Conservation (phyloP, 2,329 filamentous ascomycete genomes). For the Aspergillus tanneri region DNA sequence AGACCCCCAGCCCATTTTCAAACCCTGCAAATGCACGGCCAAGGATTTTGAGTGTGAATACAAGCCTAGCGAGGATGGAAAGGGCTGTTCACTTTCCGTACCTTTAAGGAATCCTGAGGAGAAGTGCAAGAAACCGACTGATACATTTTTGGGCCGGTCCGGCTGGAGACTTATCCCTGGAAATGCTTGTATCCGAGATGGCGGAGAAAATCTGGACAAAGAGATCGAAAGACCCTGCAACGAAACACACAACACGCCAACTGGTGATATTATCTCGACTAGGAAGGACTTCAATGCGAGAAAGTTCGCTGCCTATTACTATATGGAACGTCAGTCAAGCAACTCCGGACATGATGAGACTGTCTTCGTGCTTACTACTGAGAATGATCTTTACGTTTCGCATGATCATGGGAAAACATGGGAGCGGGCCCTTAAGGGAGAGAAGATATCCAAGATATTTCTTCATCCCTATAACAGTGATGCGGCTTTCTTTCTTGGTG, state of each 20-base stretch:
- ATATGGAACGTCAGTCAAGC: slow-evolving; percentile 73
- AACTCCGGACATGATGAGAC: slow-evolving; percentile 71
- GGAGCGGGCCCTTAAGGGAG: slow-evolving; percentile 67
- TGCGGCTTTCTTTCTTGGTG: slow-evolving; percentile 80
- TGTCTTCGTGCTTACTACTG: slow-evolving; percentile 59
- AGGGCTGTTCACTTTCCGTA: slow-evolving; percentile 66
- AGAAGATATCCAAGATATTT: slow-evolving; percentile 68
- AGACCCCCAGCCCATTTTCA: slow-evolving; percentile 67
- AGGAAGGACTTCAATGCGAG: slow-evolving; percentile 63
- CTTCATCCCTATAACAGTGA: slow-evolving; percentile 82
- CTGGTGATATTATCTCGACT: slow-evolving; percentile 65
- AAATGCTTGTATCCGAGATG: slow-evolving; percentile 65
- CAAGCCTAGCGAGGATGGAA: slow-evolving; percentile 67
- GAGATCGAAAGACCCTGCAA: slow-evolving; percentile 74
- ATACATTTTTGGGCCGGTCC: slow-evolving; percentile 79
- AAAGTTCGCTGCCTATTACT: slow-evolving; percentile 59
- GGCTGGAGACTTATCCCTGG: slow-evolving; percentile 91
- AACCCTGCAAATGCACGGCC: slow-evolving; percentile 77
- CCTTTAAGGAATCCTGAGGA: slow-evolving; percentile 66
- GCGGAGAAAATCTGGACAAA: slow-evolving; percentile 66
- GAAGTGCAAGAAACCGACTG: slow-evolving; percentile 68
- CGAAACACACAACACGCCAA: slow-evolving; percentile 56
- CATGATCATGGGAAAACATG: slow-evolving; percentile 88
- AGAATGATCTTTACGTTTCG: slow-evolving; percentile 68
- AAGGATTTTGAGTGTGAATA: slow-evolving; percentile 95